phyloP scores from a whole-genome alignment of 2,329 filamentous ascomycete species.

The Alternaria infectoria region DNA sequence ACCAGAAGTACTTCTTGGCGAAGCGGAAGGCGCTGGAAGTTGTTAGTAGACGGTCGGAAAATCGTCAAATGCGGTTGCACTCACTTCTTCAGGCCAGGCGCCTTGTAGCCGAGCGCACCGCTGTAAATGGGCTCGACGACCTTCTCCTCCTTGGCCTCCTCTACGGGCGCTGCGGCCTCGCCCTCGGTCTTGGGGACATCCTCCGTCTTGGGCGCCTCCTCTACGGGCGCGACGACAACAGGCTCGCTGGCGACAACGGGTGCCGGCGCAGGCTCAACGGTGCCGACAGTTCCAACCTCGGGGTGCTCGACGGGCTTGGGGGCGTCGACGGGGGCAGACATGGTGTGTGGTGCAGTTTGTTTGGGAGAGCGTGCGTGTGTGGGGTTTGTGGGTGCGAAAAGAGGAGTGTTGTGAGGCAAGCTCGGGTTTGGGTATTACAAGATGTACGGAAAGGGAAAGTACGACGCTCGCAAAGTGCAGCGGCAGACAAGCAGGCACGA shows the following conservation, averaged over 20 bases:
- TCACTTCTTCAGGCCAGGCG: constrained; percentile 87
- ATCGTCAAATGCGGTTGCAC: constrained; percentile 43
- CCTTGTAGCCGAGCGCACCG: constrained; percentile 89
- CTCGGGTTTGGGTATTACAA: constrained; percentile 44
- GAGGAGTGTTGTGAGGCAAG: constrained; percentile 28
- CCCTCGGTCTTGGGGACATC: constrained; percentile 47
- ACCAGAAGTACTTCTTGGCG: constrained; percentile 86
- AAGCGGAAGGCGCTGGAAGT: constrained; percentile 79
- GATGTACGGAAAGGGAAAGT: constrained; percentile 38
- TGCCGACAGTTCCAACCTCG: constrained; percentile 42
- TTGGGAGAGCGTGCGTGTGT: constrained; percentile 6
- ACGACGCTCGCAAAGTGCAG: constrained; percentile 38
- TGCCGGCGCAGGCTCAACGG: constrained; percentile 45
- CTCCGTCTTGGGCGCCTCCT: constrained; percentile 52
- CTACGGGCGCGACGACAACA: constrained; percentile 49
- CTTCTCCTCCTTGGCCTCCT: constrained; percentile 56
- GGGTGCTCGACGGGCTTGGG: constrained; percentile 69
- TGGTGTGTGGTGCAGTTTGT: constrained; percentile 47
- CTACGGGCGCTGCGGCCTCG: constrained; percentile 37
- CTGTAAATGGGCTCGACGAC: constrained; percentile 74
- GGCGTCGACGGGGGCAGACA: constrained; percentile 70
- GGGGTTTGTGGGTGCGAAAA: constrained; percentile 17
- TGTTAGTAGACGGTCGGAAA: constrained; percentile 12
- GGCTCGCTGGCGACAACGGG: constrained; percentile 42
- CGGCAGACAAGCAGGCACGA: constrained; percentile 38